Percentiles rank a stretch among this genome's conserved stretches.
Evolutionary conservation across 768 basidiomycete species (phyloP).

Genomic region (Mycena sanguinolenta): DNA sequence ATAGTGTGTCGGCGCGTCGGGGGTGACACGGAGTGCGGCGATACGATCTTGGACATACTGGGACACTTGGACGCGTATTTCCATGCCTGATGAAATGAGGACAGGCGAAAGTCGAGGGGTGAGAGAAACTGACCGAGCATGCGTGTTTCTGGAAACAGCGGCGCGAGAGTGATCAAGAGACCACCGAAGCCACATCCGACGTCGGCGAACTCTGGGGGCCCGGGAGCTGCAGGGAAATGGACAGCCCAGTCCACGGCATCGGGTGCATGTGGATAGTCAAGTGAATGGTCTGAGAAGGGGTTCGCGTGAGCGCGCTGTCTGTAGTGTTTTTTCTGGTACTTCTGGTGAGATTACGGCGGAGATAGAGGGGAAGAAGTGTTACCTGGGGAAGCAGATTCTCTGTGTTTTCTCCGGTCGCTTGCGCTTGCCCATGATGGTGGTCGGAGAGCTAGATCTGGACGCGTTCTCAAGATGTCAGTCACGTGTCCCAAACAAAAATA

Average conservation of each 20-base stretch:
- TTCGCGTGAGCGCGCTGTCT: conserved; percentile 88
- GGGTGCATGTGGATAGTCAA: conserved; percentile 89
- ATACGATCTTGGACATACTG: conserved; percentile 97
- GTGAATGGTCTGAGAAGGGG: conserved; percentile 88
- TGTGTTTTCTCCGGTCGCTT: conserved; percentile 43
- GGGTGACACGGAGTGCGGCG: conserved; percentile 84
- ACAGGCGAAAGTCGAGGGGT: conserved; percentile 17
- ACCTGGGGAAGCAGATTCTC: conserved; percentile 65
- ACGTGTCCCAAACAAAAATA: too few species aligned
- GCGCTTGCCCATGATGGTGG: conserved; percentile 46
- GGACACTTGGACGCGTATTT: conserved; percentile 96
- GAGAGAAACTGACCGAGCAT: conserved; percentile 84
- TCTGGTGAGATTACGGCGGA: conserved; percentile 1
- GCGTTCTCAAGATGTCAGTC: too few species aligned
- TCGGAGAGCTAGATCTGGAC: too few species aligned
- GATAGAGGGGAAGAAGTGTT: neutral
- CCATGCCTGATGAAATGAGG: conserved; percentile 77
- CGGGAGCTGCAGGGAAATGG: conserved; percentile 83
- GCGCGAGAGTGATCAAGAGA: conserved; percentile 88
- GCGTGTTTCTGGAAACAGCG: conserved; percentile 89
- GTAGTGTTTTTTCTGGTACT: conserved; percentile 85
- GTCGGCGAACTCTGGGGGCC: conserved; percentile 91
- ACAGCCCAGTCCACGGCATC: conserved; percentile 81
- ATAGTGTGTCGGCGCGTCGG: conserved; percentile 62
- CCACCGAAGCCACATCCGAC: conserved; percentile 99